Evolutionary conservation across 345 rosid genomes (phyloP), one percentile per base, ranked within the genome.

Genomic region (Eucalyptus camaldulensis): DNA sequence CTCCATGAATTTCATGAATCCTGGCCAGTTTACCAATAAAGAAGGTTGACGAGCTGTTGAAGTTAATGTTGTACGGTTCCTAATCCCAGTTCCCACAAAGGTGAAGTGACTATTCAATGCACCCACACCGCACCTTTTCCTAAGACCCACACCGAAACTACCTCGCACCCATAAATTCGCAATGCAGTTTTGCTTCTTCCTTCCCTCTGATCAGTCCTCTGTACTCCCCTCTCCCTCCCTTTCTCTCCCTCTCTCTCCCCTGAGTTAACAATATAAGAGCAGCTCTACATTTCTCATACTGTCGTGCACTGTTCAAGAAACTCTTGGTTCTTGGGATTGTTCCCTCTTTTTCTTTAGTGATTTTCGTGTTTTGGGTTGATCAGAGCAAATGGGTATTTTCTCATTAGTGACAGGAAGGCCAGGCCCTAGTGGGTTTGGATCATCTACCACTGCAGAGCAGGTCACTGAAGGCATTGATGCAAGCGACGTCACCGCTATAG

Each of bases 371-470:
- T 83, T 51, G 33, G 88, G 86, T 62, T 51, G 85, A 37, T 47
- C 15, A 25, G 27, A 13, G 53, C 43, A 91, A 51, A 92, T 94
- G 95, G 94, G 94, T 10, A 87, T 96, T 43, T 88, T 94, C n/a
- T 90, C 94, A 4, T 85, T 95, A 94, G 91, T 93, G 24, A 96
- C 97, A 3, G 99, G 99, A 15, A 76, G 91, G 91, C 93, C 92
- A 33, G 99, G 99, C 33, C 93, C 91, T 10, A 97, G 98, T 87
- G 99, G 99, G 88, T 98, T 95, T 91, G 99, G 99, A 85, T 98
- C 99, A 3, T 94, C 96, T 86, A 94, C 99, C 12, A 96, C 98
- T 15, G 99, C 98, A 14, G 96, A 97, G 89, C 91, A 95, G 69
- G 99, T 97, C 33, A 94, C 99, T 29, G 40, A 89, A 21, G 96